Evolutionary conservation across 495 filamentous ascomycete species (phyloP), one percentile per base, ranked within the genome.

Genomic region (Neurospora sp.): DNA sequence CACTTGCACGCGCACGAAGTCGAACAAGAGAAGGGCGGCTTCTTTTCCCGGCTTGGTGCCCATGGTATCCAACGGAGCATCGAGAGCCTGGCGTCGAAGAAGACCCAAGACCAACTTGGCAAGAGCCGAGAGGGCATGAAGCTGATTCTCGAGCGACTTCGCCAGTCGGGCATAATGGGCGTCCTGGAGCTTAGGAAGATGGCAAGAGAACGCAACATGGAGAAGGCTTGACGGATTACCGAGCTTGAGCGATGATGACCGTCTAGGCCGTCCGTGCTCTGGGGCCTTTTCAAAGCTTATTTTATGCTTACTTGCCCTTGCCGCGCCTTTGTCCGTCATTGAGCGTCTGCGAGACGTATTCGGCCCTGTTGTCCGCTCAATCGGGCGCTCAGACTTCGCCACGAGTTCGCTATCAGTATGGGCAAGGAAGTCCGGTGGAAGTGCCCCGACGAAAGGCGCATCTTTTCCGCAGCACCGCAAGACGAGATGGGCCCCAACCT

Each of bases 51-150:
- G 62, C 92, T 96, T 86, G 93, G 93, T 6, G 94, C 92, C 14
- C 87, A 87, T 5, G 91, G 93, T 11, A 89, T 98, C 66, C 93
- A 97, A 81, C 85, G 92, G 27, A 96, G 91, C 72, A 97, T 99
- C 78, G 96, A 99, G 84, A 82, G 90, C 42, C 93, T 98, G 62
- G 94, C 93, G 0, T 86, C 95, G 69, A 92, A 89, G 73, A 90
- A 93, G 72, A 96, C 96, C 71, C 87, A 90, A 69, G 92, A 94
- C 73, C 92, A 94, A 48, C 85, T 98, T 72, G 85, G 91, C 72
- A 96, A 94, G 79, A 94, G 92, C 79, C 93, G 94, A 76, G 90
- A 98, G 79, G 96, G 96, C 20, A 98, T 99, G 96, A 92, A 91
- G 72, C 89, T 98, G 59, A 95, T 99, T 18, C 85, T 99, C 35